A percentile compares a stretch with the other conserved stretches of the same genome.
Evolutionary conservation across 495 filamentous ascomycete genomes (phyloP).

Genomic region (Penicillium waksmanii): DNA sequence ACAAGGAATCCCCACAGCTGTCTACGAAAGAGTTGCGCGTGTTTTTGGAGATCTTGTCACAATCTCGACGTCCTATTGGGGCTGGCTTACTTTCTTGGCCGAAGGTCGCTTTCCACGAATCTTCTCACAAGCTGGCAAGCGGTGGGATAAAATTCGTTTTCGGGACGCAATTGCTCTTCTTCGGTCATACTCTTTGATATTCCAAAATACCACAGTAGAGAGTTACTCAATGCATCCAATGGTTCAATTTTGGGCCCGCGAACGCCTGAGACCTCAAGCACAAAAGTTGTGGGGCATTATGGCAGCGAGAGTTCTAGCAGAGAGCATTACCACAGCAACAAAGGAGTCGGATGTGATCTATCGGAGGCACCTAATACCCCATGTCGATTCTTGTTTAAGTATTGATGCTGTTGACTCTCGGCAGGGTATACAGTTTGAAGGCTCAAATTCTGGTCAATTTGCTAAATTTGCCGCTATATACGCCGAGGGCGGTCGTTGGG

Average conservation of each 20-base stretch:
- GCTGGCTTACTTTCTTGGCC: conserved; percentile 19
- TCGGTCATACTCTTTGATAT: conserved; percentile 35
- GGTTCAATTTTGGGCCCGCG: conserved; percentile 37
- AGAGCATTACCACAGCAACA: conserved; percentile 9
- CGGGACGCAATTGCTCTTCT: conserved; percentile 13
- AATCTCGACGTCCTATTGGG: conserved; percentile 10
- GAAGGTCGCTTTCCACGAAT: conserved; percentile 16
- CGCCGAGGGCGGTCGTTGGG: conserved; percentile 9
- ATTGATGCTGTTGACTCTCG: conserved; percentile 6
- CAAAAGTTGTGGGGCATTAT: conserved; percentile 11
- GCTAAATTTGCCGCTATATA: conserved; percentile 10
- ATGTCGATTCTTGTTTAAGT: conserved; percentile 11
- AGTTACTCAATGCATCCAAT: conserved; percentile 40
- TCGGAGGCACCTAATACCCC: conserved; percentile 8
- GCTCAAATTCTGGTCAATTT: conserved; percentile 6
- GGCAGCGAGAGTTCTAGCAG: conserved; percentile 7
- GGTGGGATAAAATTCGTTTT: conserved; percentile 17
- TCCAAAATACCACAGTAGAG: conserved; percentile 22
- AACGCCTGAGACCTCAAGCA: conserved; percentile 11
- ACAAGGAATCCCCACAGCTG: conserved; percentile 5
- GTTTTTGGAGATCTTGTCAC: conserved; percentile 8
- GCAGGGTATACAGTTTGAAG: conserved; percentile 8
- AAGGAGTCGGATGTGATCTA: conserved; percentile 8
- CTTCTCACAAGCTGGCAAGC: conserved; percentile 7
- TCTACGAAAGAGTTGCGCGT: background rate